Evolutionary conservation across 1,284 basidiomycete species (phyloP).

Genomic region (Leccinum ponderosum): DNA sequence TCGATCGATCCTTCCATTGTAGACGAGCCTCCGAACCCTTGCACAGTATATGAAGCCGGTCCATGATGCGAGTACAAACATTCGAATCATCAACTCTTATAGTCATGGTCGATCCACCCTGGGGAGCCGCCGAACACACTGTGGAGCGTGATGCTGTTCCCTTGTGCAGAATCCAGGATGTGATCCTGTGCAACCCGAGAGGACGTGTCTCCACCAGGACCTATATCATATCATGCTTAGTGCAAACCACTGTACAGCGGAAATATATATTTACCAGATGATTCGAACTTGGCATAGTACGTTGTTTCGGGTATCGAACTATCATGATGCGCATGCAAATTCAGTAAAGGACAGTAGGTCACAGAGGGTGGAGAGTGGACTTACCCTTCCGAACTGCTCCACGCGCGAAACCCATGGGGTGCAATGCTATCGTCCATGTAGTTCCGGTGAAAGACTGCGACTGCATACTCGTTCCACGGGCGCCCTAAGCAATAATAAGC

Average conservation of each 20-base stretch:
- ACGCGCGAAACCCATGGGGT: constrained; percentile 54
- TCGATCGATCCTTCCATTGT: not conserved
- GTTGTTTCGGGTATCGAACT: constrained; percentile 55
- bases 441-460: constrained; percentile 52
- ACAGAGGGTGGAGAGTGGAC: not conserved
- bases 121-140: constrained; percentile 51
- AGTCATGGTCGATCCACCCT: constrained; percentile 56
- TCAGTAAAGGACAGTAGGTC: not conserved
- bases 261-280: constrained; percentile 40
- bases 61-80: not conserved
- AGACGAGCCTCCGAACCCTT: not conserved
- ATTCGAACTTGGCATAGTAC: constrained; percentile 61
- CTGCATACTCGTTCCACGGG: constrained; percentile 63
- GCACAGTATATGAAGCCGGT: not conserved
- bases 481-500: constrained; percentile 41
- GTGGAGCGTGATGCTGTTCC: constrained; percentile 44
- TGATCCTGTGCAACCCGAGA: constrained; percentile 48
- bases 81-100: constrained; percentile 39
- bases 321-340: not conserved
- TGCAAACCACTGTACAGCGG: not conserved
- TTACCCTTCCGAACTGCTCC: constrained; percentile 6
- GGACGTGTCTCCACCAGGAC: constrained; percentile 53
- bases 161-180: constrained; percentile 45
- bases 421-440: constrained; percentile 62
- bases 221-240: constrained; percentile 35